Conservation (phyloP, 768 basidiomycete species). For the Phanerodontia chrysosporium region DNA sequence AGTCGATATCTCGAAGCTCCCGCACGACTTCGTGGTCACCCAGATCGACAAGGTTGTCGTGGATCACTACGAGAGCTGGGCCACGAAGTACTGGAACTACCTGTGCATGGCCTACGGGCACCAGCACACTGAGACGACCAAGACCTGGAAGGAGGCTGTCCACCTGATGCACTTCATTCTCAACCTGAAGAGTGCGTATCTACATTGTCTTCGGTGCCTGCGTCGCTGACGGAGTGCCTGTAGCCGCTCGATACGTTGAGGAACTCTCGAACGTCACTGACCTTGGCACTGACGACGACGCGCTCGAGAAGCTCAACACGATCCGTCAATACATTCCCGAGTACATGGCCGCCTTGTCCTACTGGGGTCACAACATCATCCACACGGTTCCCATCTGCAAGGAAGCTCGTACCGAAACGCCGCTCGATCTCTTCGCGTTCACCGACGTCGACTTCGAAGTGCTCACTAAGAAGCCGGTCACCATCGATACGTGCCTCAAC, state of each 20-base stretch:
- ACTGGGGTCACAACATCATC: constrained; percentile 16
- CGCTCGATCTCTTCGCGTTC: not conserved
- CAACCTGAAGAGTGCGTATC: not conserved
- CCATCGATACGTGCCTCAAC: not conserved
- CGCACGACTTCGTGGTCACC: not conserved
- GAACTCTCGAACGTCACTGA: constrained; percentile 17
- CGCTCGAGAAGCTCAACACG: constrained; percentile 3
- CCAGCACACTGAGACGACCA: not conserved
- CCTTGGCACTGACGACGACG: not conserved
- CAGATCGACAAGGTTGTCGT: not conserved
- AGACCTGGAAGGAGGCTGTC: not conserved
- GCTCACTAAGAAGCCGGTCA: not conserved
- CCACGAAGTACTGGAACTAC: not conserved
- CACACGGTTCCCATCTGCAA: constrained; percentile 16
- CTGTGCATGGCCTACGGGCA: not conserved
- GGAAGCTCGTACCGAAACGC: not conserved
- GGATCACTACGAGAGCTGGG: not conserved
- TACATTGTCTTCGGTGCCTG: constrained; percentile 6
- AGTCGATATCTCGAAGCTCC: constrained; percentile 20
- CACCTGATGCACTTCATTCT: not conserved
- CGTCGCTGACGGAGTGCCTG: not conserved
- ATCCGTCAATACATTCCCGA: constrained; percentile 12
- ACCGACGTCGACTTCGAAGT: constrained; percentile 8
- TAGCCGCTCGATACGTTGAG: constrained; percentile 10
- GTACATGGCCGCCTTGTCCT: constrained; percentile 7